These are phyloP conservation scores for Paecilomyces niveus DNA, from an alignment of 2,329 filamentous ascomycete genomes.

Conservation along the genomic window DNA sequence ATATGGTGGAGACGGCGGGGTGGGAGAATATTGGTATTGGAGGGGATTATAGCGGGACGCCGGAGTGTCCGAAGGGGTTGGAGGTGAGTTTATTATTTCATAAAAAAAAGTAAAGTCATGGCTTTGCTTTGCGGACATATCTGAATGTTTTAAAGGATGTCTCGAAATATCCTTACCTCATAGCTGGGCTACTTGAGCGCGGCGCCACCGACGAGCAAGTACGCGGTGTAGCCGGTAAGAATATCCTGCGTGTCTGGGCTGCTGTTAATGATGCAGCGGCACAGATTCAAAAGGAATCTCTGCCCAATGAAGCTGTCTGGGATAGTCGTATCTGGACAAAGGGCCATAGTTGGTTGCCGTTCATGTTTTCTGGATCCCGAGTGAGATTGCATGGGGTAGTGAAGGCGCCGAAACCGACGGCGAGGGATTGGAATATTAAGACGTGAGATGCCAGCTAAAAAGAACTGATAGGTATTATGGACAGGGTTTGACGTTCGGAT, in stretches of 20 bases:
- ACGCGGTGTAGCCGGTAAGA: conserved; percentile 3
- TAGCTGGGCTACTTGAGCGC: conserved; percentile 3
- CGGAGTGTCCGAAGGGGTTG: neutral
- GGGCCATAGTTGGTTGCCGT: neutral
- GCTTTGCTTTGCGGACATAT: no score
- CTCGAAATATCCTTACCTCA: conserved; percentile 11
- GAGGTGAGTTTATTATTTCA: conserved; percentile 1
- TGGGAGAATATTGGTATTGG: conserved; percentile 8
- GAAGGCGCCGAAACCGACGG: neutral
- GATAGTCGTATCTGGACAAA: conserved; percentile 2
- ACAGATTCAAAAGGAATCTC: conserved; percentile 1
- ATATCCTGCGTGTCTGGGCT: conserved; percentile 5
- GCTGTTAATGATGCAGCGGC: neutral
- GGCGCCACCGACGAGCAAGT: conserved; percentile 6
- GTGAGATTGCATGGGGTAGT: neutral
- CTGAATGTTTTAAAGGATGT: conserved; percentile 7
- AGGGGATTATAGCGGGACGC: conserved; percentile 7
- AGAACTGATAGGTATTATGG: no score
- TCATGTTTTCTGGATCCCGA: neutral
- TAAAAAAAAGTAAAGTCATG: no score
- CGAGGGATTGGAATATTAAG: neutral
- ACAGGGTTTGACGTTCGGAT: no score
- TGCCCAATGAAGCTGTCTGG: conserved; percentile 5
- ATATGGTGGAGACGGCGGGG: conserved; percentile 5
- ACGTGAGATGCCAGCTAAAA: neutral